Conservation (phyloP, 306 rosid species). For the Citrullus amarus region DNA sequence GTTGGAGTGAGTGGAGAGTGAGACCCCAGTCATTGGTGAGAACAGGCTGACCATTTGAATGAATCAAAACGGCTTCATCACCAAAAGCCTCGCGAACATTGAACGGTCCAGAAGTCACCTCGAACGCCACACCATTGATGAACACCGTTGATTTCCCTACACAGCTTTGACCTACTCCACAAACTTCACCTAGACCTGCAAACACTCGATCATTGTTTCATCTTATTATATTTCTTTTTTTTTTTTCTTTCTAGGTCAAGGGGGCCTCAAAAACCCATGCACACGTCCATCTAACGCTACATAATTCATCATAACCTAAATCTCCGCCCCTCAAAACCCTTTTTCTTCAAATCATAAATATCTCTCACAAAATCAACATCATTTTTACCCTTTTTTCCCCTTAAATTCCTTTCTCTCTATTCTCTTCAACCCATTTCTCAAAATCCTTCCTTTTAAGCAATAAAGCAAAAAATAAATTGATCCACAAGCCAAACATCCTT, state of each 20-base stretch:
- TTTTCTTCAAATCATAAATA: background rate
- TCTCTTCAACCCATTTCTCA: background rate
- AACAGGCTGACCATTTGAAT: slow-evolving; percentile 74
- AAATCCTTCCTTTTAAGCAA: background rate
- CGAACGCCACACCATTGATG: slow-evolving; percentile 80
- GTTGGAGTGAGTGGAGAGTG: slow-evolving; percentile 72
- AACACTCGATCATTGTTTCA: slow-evolving; percentile 7
- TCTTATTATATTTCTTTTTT: background rate
- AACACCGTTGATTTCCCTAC: slow-evolving; percentile 51
- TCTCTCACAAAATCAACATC: background rate
- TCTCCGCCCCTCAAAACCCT: background rate
- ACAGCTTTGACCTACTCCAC: slow-evolving; percentile 14
- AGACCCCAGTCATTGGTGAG: slow-evolving; percentile 82
- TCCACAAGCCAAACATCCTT: background rate
- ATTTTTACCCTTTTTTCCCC: background rate
- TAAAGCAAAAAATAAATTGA: background rate
- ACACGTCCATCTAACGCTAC: slow-evolving; percentile 39
- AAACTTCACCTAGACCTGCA: slow-evolving; percentile 37
- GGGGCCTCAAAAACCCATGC: slow-evolving; percentile 45
- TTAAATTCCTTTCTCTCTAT: background rate
- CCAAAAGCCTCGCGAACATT: slow-evolving; percentile 85
- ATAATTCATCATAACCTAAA: background rate
- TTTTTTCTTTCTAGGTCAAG: background rate
- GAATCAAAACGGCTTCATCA: slow-evolving; percentile 57
- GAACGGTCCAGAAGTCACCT: slow-evolving; percentile 59